These are phyloP conservation scores for Coemansia guatemalensis DNA, from an alignment of 192 early-diverging fungal species.

Conservation along the genomic window DNA sequence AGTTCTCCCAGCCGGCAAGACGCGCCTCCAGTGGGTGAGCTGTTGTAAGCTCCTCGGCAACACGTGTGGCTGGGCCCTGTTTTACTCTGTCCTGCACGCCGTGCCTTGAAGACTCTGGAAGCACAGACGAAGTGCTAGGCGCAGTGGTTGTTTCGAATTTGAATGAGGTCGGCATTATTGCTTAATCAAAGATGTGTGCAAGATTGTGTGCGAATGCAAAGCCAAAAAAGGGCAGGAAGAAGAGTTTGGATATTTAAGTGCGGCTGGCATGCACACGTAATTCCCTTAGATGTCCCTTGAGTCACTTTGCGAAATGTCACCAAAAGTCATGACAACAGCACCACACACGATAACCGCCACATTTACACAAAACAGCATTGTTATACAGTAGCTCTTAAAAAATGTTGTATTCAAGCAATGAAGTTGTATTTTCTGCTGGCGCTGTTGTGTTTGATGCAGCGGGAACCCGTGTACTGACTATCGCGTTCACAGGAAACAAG, in stretches of 20 bases:
- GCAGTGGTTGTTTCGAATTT: slow-evolving; percentile 26
- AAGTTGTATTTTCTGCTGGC: slow-evolving; percentile 39
- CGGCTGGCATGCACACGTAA: neutral
- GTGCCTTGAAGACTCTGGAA: slow-evolving; percentile 16
- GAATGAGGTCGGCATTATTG: slow-evolving; percentile 33
- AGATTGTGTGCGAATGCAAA: neutral
- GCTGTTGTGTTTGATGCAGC: slow-evolving; percentile 39
- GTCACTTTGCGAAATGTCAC: neutral
- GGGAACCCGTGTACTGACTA: slow-evolving; percentile 13
- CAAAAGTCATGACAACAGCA: too few relatives aligned
- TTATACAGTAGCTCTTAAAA: neutral
- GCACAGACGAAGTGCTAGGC: slow-evolving; percentile 23
- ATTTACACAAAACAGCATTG: too few relatives aligned
- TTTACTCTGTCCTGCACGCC: slow-evolving; percentile 28
- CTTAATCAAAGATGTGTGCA: slow-evolving; percentile 3
- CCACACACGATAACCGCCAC: neutral
- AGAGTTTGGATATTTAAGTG: neutral
- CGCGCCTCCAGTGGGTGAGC: slow-evolving; percentile 82
- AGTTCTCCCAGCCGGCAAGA: slow-evolving; percentile 76
- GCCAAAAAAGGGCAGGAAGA: neutral
- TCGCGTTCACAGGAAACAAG: slow-evolving; percentile 11
- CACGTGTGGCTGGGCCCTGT: slow-evolving; percentile 28
- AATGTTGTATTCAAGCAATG: slow-evolving; percentile 27
- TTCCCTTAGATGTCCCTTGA: neutral
- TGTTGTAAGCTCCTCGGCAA: slow-evolving; percentile 28